A percentile compares a stretch with the other conserved stretches of the same genome.
phyloP scores from a whole-genome alignment of 2,329 filamentous ascomycete species.

The Epichloe gansuensis region DNA sequence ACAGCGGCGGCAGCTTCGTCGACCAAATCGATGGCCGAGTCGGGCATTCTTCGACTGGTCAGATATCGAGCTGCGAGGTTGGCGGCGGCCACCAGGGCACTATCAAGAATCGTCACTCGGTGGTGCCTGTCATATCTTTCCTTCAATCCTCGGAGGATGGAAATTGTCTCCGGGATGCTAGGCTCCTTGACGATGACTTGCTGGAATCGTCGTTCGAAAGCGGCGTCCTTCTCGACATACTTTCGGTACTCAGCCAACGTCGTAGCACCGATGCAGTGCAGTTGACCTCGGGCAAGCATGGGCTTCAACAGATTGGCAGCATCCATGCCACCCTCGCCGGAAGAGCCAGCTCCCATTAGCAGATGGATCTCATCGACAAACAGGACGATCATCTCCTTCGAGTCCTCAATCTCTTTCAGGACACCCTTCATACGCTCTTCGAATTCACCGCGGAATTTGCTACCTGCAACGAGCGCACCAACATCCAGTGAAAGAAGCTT shows the following conservation, averaged over 20 bases:
- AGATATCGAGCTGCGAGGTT: constrained; percentile 88
- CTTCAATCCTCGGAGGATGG: constrained; percentile 95
- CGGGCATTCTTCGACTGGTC: constrained; percentile 78
- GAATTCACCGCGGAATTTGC: constrained; percentile 97
- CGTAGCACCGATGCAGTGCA: constrained; percentile 96
- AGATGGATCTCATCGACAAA: constrained; percentile 99
- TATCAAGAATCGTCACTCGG: constrained; percentile 91
- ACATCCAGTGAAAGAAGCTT: constrained; percentile 92
- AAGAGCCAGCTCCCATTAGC: constrained; percentile 91
- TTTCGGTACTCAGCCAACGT: constrained; percentile 94
- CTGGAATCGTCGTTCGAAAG: constrained; percentile 97
- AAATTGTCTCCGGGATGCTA: constrained; percentile 76
- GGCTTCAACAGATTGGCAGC: constrained; percentile 95
- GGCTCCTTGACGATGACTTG: constrained; percentile 97
- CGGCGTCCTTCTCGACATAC: constrained; percentile 97
- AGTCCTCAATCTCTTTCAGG: constrained; percentile 87
- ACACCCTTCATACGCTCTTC: constrained; percentile 99
- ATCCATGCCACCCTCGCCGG: constrained; percentile 96
- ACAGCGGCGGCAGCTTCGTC: constrained; percentile 97
- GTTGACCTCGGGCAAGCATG: constrained; percentile 90
- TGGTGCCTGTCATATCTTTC: constrained; percentile 98
- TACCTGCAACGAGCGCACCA: constrained; percentile 86
- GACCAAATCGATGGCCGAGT: constrained; percentile 92
- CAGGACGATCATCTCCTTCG: constrained; percentile 92
- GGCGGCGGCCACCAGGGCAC: constrained; percentile 83